Base-by-base conservation (phyloP, 176 grass and related monocot species). In the Pontederia paniculata region DNA sequence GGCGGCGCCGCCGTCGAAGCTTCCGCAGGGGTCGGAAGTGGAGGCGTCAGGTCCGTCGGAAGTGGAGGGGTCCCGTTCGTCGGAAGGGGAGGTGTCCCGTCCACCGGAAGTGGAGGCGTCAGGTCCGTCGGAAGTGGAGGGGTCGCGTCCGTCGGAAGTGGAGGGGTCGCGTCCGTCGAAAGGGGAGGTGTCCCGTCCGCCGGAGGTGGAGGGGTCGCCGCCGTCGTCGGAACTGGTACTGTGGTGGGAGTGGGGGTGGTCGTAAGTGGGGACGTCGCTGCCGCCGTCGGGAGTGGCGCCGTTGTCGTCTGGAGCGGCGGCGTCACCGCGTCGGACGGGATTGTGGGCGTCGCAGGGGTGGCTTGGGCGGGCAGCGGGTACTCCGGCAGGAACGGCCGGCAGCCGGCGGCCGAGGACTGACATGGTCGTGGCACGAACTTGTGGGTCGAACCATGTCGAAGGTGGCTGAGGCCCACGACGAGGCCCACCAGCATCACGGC, bases 401-500 rank as follows among this genome's bases (percentile, higher is more conserved):
- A 94, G 45, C 73, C 54, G 2, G 75, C 58, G n/a, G n/a, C n/a
- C 2, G 58, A 68, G 50, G 74, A 78, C 22, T 68, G 78, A 69
- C 89, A 95, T 13, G 45, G 18, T 0, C 18, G 22, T 81, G 73
- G 65, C 62, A 70, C 58, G 44, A 82, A 42, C 59, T 45, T 86
- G 47, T 64, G 68, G 50, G 57, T 82, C 85, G 79, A 78, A 23
- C 71, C 70, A 12, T 48, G 90, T 51, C 45, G 66, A 11, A 61
- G 73, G n/a, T 89, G 67, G 7, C 82, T 82, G 56, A 96, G 68
- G 47, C 90, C 82, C 21, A 85, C 69, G 58, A 86, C 46, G 41
- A 89, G 73, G 49, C 85, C 85, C 15, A 31, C 58, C 45, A 96
- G 61, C 62, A 81, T 37, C 17, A 89, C 25, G 44, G 70, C 73